Conservation (phyloP, 352 stramenopile species). For the Blastocystis sp. region DNA sequence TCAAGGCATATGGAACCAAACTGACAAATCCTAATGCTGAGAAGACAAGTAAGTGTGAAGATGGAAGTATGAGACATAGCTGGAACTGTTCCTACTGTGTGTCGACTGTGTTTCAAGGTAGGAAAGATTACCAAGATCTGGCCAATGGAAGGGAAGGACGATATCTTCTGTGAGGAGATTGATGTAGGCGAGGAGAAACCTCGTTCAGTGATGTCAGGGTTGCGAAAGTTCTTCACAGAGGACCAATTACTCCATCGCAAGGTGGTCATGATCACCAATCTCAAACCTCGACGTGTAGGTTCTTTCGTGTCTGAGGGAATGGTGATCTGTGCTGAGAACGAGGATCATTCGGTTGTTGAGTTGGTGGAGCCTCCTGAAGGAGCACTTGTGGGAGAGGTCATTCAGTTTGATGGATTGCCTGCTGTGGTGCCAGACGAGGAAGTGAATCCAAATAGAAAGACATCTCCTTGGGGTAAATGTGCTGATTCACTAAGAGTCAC, state of each 20-base stretch:
- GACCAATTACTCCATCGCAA: slow-evolving; percentile 86
- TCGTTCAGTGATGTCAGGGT: slow-evolving; percentile 83
- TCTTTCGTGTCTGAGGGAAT: slow-evolving; percentile 84
- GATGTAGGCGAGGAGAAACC: slow-evolving; percentile 86
- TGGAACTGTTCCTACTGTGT: background rate
- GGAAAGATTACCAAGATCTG: slow-evolving; percentile 55
- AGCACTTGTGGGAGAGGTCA: slow-evolving; percentile 81
- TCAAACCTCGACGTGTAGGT: slow-evolving; percentile 89
- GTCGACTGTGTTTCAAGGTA: slow-evolving; percentile 47
- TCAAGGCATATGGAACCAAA: slow-evolving; percentile 29
- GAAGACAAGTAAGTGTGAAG: background rate
- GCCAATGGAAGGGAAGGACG: slow-evolving; percentile 24
- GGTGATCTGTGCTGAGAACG: slow-evolving; percentile 85
- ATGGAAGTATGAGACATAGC: background rate
- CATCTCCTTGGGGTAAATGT: slow-evolving; percentile 38
- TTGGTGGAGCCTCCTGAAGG: slow-evolving; percentile 83
- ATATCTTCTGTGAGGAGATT: slow-evolving; percentile 96
- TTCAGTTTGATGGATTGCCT: slow-evolving; percentile 74
- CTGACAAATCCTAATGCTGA: background rate
- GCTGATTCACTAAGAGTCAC: background rate
- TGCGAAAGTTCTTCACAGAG: slow-evolving; percentile 84
- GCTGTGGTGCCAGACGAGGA: slow-evolving; percentile 23
- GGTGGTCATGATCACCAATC: slow-evolving; percentile 89
- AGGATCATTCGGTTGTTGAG: slow-evolving; percentile 78
- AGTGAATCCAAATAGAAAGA: slow-evolving; percentile 44